Evolutionary conservation across 768 basidiomycete genomes (phyloP).

Genomic region (Russula griseocarnosa): DNA sequence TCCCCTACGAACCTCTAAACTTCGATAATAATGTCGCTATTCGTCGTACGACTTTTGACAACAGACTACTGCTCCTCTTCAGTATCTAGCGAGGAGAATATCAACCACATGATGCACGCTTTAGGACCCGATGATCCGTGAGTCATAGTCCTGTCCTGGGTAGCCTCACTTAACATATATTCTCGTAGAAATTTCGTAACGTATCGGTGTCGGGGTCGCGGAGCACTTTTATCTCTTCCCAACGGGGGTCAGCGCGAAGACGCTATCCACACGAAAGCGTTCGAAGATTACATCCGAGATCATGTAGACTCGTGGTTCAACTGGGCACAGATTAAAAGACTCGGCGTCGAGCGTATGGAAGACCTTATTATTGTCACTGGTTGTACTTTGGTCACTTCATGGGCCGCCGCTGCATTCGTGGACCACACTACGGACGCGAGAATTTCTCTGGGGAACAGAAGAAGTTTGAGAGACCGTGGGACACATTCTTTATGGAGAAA

Average conservation of each 20-base stretch:
- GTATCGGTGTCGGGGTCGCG: not conserved
- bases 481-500: too few species aligned
- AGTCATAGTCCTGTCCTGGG: too few species aligned
- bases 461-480: not conserved
- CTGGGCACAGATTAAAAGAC: not conserved
- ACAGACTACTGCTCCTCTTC: too few species aligned
- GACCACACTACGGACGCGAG: not conserved
- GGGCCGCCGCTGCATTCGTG: slow-evolving; percentile 7
- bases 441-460: not conserved
- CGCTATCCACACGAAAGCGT: not conserved
- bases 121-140: too few species aligned
- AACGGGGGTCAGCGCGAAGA: too few species aligned
- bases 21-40: too few species aligned
- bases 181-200: too few species aligned
- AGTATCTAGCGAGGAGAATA: too few species aligned
- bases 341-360: slow-evolving; percentile 9
- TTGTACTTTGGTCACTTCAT: slow-evolving; percentile 8
- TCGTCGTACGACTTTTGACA: too few species aligned
- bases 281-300: slow-evolving; percentile 8
- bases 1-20: too few species aligned
- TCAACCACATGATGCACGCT: too few species aligned
- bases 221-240: slow-evolving; percentile 5
- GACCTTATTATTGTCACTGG: slow-evolving; percentile 20
- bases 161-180: too few species aligned
- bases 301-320: not conserved